Base-by-base conservation (phyloP, 768 basidiomycete species). In the Symmetrospora coprosmae region DNA sequence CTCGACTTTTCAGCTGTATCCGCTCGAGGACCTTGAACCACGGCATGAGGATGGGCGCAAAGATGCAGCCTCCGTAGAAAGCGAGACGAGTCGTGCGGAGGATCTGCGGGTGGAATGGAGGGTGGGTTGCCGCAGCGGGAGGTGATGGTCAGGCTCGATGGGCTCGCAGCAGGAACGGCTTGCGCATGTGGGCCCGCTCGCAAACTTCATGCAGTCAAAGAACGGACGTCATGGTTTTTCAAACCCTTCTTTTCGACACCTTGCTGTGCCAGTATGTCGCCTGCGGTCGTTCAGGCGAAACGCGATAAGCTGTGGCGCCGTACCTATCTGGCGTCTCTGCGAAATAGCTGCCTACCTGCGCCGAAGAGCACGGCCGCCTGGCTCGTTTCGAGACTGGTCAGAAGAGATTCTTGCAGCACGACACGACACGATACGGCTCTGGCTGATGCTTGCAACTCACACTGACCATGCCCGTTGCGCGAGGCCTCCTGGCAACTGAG, bases 201-300 rank as follows among this genome's bases (percentile, higher is more conserved):
- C 13, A 23, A 11, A 50, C 59, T 56, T 43, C n/a, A n/a, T n/a
- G n/a, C n/a, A n/a, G n/a, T n/a, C n/a, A n/a, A n/a, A n/a, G n/a
- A n/a, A n/a, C n/a, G n/a, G n/a, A 75, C 74, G 68, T 94, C 88
- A 68, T 92, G 88, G 2, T 82, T 71, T 53, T 68, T 75, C 11
- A 50, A 17, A 5, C 87, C 86, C 65, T 75, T 79, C 67, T 75
- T 76, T 69, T 91, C 90, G 19, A 91, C 78, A 1, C 74, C 78
- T 72, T 92, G 90, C 72, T 94, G 89, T 0, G 89, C 89, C 40
- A 91, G 78, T 1, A 89, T 67, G 69, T 88, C 87, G 43, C 55
- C 55, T 58, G 55, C 30, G 21, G 9, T 21, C 85, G n/a, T 28
- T 33, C 49, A 33, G 11, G 23, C 19, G 9, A 13, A 31, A 21